Conservation (phyloP, 495 filamentous ascomycete species). For the Trypethelium eluteriae region DNA sequence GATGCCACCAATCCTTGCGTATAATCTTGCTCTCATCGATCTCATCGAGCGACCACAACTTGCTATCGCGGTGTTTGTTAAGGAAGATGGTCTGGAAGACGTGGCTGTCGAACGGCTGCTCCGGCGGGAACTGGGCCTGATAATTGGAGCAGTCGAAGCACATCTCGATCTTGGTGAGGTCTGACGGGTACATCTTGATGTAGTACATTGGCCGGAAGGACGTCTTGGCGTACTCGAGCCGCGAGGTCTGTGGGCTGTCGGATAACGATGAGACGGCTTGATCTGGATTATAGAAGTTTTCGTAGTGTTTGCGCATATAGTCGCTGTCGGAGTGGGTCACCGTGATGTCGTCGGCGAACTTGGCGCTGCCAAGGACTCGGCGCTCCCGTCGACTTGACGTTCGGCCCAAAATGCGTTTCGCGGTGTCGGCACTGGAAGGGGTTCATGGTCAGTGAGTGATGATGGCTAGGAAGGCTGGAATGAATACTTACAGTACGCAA, state of each 20-base stretch:
- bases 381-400: conserved; percentile 58
- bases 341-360: conserved; percentile 75
- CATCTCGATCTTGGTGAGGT: conserved; percentile 71
- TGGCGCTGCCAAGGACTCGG: conserved; percentile 63
- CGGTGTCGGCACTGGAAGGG: conserved; percentile 54
- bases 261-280: conserved; percentile 39
- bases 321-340: conserved; percentile 69
- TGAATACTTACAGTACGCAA: conserved; percentile 48
- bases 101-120: conserved; percentile 49
- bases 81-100: conserved; percentile 82
- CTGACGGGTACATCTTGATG: conserved; percentile 58
- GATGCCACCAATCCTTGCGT: conserved; percentile 74
- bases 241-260: conserved; percentile 41
- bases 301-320: conserved; percentile 72
- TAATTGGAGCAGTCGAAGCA: conserved; percentile 81
- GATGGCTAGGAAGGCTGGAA: background rate
- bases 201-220: conserved; percentile 74
- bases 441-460: background rate
- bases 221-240: conserved; percentile 47
- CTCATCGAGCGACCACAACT: conserved; percentile 64
- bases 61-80: conserved; percentile 52
- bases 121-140: conserved; percentile 67
- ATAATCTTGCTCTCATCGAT: conserved; percentile 66
- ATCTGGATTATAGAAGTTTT: conserved; percentile 53
- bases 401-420: conserved; percentile 55